Evolutionary conservation across 768 basidiomycete species (phyloP).

Genomic region (Melanogaster broomeanus): DNA sequence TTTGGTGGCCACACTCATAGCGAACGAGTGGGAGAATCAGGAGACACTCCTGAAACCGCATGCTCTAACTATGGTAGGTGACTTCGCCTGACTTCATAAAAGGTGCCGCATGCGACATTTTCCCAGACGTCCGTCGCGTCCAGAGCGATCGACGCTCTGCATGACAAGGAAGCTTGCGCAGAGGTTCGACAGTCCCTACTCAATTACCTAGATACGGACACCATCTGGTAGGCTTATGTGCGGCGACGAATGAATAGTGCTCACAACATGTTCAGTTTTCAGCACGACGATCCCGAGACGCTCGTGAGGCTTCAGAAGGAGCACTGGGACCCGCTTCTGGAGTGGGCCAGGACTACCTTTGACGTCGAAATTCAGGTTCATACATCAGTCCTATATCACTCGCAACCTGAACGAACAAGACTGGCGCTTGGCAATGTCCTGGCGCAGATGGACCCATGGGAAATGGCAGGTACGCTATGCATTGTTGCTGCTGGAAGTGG

Average conservation of each 20-base stretch:
- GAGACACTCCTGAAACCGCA: slow-evolving; percentile 83
- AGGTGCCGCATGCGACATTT: slow-evolving; percentile 5
- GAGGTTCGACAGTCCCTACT: slow-evolving; percentile 72
- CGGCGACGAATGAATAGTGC: background rate
- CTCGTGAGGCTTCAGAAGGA: slow-evolving; percentile 76
- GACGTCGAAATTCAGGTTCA: slow-evolving; percentile 67
- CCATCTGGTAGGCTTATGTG: slow-evolving; percentile 65
- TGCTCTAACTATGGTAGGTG: slow-evolving; percentile 82
- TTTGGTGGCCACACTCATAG: slow-evolving; percentile 81
- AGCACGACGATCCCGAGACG: slow-evolving; percentile 72
- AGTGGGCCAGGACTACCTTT: slow-evolving; percentile 73
- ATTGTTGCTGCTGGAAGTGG: background rate
- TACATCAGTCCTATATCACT: slow-evolving; percentile 67
- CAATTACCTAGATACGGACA: slow-evolving; percentile 92
- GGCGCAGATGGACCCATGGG: slow-evolving; percentile 72
- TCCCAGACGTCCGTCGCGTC: slow-evolving; percentile 89
- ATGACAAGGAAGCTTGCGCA: slow-evolving; percentile 51
- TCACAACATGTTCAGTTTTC: slow-evolving; percentile 57
- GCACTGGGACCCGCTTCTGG: slow-evolving; percentile 88
- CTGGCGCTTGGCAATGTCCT: slow-evolving; percentile 59
- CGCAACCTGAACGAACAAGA: slow-evolving; percentile 72
- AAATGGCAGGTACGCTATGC: slow-evolving; percentile 75
- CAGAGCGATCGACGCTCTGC: slow-evolving; percentile 83
- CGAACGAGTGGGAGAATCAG: slow-evolving; percentile 97
- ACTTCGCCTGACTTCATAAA: background rate